Percentiles rank a stretch among this genome's conserved stretches.
phyloP scores from a whole-genome alignment of 495 filamentous ascomycete species.

The Jackrogersella multiformis region DNA sequence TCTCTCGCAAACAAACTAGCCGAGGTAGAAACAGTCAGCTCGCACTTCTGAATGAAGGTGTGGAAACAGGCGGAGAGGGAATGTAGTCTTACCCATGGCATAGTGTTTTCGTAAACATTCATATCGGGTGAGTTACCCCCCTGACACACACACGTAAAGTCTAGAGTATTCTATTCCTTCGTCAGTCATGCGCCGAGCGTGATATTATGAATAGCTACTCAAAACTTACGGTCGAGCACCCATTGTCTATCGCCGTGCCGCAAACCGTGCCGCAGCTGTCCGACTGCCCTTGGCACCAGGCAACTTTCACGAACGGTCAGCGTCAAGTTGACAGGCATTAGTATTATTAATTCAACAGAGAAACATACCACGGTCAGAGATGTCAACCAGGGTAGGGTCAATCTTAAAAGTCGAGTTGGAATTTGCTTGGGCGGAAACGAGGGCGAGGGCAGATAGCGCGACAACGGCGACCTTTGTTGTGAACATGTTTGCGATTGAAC shows the following conservation, averaged over 20 bases:
- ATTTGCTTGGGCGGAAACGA: slow-evolving; percentile 47
- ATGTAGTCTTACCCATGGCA: slow-evolving; percentile 47
- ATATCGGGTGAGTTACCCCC: slow-evolving; percentile 48
- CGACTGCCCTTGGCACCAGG: slow-evolving; percentile 49
- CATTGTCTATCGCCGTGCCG: slow-evolving; percentile 38
- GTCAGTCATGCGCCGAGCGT: slow-evolving; percentile 17
- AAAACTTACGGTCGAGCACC: slow-evolving; percentile 46
- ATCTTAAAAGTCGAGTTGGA: slow-evolving; percentile 48
- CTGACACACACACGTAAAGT: slow-evolving; percentile 49
- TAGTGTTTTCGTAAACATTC: slow-evolving; percentile 46
- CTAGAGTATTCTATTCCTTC: slow-evolving; percentile 37
- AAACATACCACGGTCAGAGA: slow-evolving; percentile 39
- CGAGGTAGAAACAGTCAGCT: slow-evolving; percentile 8
- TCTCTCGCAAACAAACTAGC: slow-evolving; percentile 50
- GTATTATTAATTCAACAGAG: not conserved
- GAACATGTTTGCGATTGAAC: slow-evolving; percentile 40
- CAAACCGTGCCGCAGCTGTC: slow-evolving; percentile 51
- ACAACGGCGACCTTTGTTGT: slow-evolving; percentile 42
- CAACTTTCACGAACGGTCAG: slow-evolving; percentile 39
- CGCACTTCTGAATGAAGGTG: not conserved
- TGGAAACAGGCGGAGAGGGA: not conserved
- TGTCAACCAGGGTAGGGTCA: slow-evolving; percentile 40
- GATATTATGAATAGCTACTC: not conserved
- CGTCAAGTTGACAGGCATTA: not conserved
- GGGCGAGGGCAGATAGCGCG: slow-evolving; percentile 46